Evolutionary conservation across 768 basidiomycete genomes (phyloP).

Genomic region (Hygrophorus russula): DNA sequence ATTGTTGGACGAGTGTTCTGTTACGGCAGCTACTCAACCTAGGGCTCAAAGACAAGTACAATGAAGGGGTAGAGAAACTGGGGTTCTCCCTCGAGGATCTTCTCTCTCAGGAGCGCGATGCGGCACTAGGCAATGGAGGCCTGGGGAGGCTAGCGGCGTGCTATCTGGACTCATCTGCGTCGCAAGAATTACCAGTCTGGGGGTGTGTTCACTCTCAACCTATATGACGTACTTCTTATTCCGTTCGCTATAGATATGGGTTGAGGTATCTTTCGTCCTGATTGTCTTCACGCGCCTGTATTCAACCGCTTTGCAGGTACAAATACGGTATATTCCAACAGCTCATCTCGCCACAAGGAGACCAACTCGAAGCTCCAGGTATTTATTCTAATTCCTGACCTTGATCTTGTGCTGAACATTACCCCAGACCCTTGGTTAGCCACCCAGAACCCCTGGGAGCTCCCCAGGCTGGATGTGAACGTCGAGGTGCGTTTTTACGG

Average conservation of each 20-base stretch:
- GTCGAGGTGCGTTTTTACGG: slow-evolving; percentile 90
- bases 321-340: slow-evolving; percentile 96
- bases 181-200: slow-evolving; percentile 88
- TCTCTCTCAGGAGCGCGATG: slow-evolving; percentile 83
- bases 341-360: slow-evolving; percentile 74
- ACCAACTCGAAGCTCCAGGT: slow-evolving; percentile 67
- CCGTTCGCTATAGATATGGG: background rate
- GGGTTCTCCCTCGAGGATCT: slow-evolving; percentile 89
- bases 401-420: too few species aligned
- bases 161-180: slow-evolving; percentile 89
- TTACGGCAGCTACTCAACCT: slow-evolving; percentile 71
- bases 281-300: too few species aligned
- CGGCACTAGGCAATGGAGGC: slow-evolving; percentile 91
- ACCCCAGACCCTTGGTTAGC: slow-evolving; percentile 80
- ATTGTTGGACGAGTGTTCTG: slow-evolving; percentile 21
- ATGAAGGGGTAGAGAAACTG: slow-evolving; percentile 55
- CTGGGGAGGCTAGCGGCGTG: slow-evolving; percentile 94
- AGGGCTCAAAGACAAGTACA: slow-evolving; percentile 68
- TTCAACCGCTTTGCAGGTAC: slow-evolving; percentile 35
- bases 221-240: background rate
- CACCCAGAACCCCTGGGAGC: slow-evolving; percentile 79
- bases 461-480: slow-evolving; percentile 52
- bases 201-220: slow-evolving; percentile 49
- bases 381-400: too few species aligned
- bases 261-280: slow-evolving; percentile 25